A percentile compares a stretch with the other conserved stretches of the same genome.
phyloP scores from a whole-genome alignment of 2,329 filamentous ascomycete genomes.

The Canariomyces notabilis region DNA sequence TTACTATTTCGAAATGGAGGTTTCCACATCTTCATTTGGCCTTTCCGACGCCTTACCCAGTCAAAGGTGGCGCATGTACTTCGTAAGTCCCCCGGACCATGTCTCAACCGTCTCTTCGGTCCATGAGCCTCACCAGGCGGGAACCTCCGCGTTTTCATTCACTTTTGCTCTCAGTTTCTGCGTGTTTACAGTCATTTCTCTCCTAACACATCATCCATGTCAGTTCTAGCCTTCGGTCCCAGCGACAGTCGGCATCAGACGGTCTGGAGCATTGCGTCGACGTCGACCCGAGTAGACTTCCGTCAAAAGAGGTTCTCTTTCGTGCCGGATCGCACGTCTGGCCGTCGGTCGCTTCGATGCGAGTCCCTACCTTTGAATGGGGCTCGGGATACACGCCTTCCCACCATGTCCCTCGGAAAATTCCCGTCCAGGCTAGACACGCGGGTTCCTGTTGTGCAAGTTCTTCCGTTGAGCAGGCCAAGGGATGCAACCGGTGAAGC shows the following conservation, averaged over 20 bases:
- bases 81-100: not conserved
- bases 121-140: not conserved
- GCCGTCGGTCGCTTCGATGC: not conserved
- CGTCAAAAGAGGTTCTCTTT: not conserved
- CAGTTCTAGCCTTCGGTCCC: not conserved
- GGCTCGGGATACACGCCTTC: not conserved
- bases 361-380: not conserved
- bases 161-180: constrained; percentile 2
- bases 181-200: not conserved
- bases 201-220: not conserved
- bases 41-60: not conserved
- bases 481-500: not conserved
- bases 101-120: no score
- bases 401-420: not conserved
- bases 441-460: not conserved
- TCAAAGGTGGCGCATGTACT: constrained; percentile 2
- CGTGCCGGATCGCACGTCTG: not conserved
- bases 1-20: not conserved
- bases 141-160: constrained; percentile 3
- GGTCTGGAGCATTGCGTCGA: not conserved
- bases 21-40: not conserved
- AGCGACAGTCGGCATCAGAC: not conserved
- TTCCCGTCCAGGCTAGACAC: not conserved
- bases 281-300: not conserved
- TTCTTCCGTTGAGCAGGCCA: not conserved